Conservation (phyloP, 768 basidiomycete genomes). For the Leccinum pellstonianum region DNA sequence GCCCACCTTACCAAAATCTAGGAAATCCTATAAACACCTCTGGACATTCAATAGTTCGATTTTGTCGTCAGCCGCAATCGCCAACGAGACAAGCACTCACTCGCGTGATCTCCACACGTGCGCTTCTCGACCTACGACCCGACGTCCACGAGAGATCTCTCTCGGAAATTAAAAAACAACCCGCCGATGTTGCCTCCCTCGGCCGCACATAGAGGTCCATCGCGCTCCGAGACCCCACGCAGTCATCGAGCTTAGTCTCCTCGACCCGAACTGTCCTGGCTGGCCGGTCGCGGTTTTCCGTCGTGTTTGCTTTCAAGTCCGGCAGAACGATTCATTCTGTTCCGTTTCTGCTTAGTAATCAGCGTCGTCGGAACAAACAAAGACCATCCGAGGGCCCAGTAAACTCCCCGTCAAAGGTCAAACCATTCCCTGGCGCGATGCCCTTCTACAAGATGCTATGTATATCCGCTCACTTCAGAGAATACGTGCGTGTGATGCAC, state of each 20-base stretch:
- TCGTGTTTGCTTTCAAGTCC: background rate
- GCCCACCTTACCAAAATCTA: slow-evolving; percentile 22
- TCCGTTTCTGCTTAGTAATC: slow-evolving; percentile 21
- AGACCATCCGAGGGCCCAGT: background rate
- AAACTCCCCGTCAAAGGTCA: background rate
- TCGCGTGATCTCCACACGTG: slow-evolving; percentile 7
- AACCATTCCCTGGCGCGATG: slow-evolving; percentile 43
- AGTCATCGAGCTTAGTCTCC: background rate
- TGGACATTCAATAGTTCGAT: background rate
- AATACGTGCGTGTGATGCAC: slow-evolving; percentile 55
- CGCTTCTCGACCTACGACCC: slow-evolving; percentile 9
- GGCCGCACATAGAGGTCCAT: background rate
- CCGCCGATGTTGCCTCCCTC: slow-evolving; percentile 12
- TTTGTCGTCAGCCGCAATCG: background rate
- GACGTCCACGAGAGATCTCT: slow-evolving; percentile 3
- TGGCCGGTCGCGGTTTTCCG: background rate
- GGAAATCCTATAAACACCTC: background rate
- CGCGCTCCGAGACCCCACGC: background rate
- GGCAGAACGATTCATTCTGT: background rate
- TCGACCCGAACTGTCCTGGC: background rate
- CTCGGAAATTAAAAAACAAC: slow-evolving; percentile 28
- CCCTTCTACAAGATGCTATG: slow-evolving; percentile 88
- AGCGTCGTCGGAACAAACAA: background rate
- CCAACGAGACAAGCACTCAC: background rate
- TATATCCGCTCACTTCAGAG: slow-evolving; percentile 69